Conservation (phyloP, 2,329 filamentous ascomycete genomes). For the Teratosphaeria pseudoeucalypti region DNA sequence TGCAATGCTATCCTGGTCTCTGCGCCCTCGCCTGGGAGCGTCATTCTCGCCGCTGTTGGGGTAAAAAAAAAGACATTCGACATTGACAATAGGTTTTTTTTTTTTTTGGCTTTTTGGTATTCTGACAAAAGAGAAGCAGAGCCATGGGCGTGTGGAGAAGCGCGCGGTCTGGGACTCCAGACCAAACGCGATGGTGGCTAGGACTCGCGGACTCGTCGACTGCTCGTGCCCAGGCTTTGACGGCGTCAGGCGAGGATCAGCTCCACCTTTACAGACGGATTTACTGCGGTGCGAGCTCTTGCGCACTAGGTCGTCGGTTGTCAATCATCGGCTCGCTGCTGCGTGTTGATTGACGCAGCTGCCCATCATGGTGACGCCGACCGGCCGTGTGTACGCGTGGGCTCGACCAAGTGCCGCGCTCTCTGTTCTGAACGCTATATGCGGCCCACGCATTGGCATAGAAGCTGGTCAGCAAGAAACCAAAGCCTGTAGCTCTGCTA, state of each 20-base stretch:
- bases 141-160: neutral
- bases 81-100: neutral
- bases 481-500: slow-evolving; percentile 13
- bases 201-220: no score
- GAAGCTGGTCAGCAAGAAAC: neutral
- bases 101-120: neutral
- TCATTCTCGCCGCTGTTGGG: neutral
- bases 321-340: neutral
- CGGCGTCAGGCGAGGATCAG: no score
- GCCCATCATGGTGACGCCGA: no score
- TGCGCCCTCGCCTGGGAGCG: neutral
- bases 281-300: neutral
- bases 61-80: neutral
- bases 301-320: neutral
- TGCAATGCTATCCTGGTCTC: neutral
- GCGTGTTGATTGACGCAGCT: no score
- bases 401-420: neutral
- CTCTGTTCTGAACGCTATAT: neutral
- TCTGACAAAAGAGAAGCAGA: neutral
- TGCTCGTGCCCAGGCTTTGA: no score
- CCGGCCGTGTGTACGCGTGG: neutral
- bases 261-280: no score
- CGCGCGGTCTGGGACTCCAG: neutral
- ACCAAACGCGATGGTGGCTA: no score
- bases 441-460: neutral